Conservation (phyloP, 495 filamentous ascomycete genomes). For the Hypoxylon lienhwacheense region DNA sequence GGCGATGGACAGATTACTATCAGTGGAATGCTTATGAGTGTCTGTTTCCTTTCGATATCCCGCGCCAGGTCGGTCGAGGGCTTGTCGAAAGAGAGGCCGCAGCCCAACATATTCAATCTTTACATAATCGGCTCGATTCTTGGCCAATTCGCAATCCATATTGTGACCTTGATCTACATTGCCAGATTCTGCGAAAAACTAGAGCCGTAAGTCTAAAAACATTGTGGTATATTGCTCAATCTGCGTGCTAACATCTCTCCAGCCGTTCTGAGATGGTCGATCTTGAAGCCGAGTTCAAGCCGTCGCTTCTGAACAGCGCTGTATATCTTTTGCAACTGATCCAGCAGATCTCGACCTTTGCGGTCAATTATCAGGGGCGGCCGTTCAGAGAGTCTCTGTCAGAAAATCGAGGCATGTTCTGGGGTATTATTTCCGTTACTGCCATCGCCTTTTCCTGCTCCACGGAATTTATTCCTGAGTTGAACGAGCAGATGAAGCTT, state of each 20-base stretch:
- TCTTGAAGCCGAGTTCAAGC: constrained; percentile 91
- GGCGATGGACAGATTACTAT: constrained; percentile 98
- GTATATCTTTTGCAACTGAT: constrained; percentile 98
- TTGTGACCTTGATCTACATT: constrained; percentile 91
- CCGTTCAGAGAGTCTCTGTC: constrained; percentile 95
- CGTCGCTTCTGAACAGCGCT: constrained; percentile 92
- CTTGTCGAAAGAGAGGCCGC: constrained; percentile 93
- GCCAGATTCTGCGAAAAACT: constrained; percentile 81
- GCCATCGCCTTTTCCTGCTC: constrained; percentile 93
- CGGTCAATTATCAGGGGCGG: constrained; percentile 98
- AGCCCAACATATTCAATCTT: constrained; percentile 98
- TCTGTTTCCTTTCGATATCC: constrained; percentile 97
- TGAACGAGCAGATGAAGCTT: constrained; percentile 90
- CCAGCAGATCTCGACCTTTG: constrained; percentile 98
- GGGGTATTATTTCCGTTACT: constrained; percentile 85
- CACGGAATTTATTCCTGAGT: constrained; percentile 92
- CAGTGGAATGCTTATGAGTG: constrained; percentile 99
- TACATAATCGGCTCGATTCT: constrained; percentile 99
- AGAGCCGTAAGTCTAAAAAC: constrained; percentile 66
- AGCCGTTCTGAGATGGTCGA: constrained; percentile 76
- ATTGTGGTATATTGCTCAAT: constrained; percentile 29
- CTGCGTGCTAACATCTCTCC: constrained; percentile 9
- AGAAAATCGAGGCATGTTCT: constrained; percentile 98
- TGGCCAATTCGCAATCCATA: constrained; percentile 96
- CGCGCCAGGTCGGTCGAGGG: constrained; percentile 92